Evolutionary conservation across 1,284 basidiomycete genomes (phyloP), one percentile per base, ranked within the genome.

Genomic region (Phellopilus nigrolimitatus): DNA sequence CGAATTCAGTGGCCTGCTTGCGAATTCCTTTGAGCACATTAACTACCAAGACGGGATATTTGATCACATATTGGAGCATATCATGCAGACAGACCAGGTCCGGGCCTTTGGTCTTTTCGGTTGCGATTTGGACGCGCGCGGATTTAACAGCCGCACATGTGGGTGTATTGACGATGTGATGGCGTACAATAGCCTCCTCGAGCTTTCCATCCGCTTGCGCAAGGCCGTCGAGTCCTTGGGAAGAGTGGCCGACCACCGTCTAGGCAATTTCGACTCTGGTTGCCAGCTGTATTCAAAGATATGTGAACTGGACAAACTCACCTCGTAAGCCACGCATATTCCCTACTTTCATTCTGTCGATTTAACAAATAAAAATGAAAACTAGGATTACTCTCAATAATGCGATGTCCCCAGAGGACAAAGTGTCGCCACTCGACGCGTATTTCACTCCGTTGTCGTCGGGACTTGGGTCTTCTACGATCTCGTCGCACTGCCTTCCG

Each of bases 121-220:
- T 19, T 46, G 51, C 28, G 41, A 47, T 30, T 60, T 21, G 65
- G 65, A 49, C 55, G 54, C 59, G n/a, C 60, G 57, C 21, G 68
- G 68, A 6, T 37, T 28, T 22, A 37, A 21, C 27, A 22, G 36
- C 10, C 24, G n/a, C n/a, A 77, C 78, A 47, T 84, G 82, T 53
- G 78, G 76, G 5, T 84, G 82, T 59, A 68, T 84, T 37, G 68
- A 73, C 47, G 79, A 82, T 53, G 57, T 68, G 24, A 61, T 68
- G 25, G 75, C 68, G 57, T 83, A 84, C 59, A 76, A 69, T 49
- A 74, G 73, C 33, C 68, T 82, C 22, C 73, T 84, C 7, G 81
- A 84, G 58, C 67, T 84, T 22, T 84, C 82, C 1, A 66, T 83
- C 25, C 70, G 79, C 47, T 70, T 84, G 25, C 71, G 80, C 27